Conservation (phyloP, 257 asterid species). For the Salvia rosmarinus region DNA sequence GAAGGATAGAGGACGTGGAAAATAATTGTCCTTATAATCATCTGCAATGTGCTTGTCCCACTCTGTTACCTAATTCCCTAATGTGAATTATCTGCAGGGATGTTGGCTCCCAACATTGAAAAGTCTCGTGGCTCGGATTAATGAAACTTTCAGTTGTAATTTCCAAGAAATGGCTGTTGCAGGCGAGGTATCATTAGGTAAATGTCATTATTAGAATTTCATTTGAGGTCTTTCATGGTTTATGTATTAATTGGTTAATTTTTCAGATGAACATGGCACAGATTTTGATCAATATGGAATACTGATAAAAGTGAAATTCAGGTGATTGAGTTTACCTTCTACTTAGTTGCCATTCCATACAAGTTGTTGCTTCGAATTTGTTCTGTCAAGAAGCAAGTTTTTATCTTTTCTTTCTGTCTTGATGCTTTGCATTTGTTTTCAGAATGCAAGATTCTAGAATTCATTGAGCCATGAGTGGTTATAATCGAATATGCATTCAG, state of each 20-base stretch:
- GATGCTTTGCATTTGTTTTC: conserved; percentile 10
- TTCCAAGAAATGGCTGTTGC: conserved; percentile 99
- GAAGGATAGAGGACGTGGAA: background rate
- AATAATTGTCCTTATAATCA: conserved; percentile 13
- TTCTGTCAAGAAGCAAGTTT: conserved; percentile 8
- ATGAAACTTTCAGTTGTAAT: conserved; percentile 79
- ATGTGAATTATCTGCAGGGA: conserved; percentile 57
- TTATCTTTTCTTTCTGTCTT: background rate
- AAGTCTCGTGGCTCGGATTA: conserved; percentile 73
- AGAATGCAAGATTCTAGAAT: conserved; percentile 12
- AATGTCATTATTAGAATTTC: conserved; percentile 11
- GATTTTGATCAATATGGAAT: conserved; percentile 91
- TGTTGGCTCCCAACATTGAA: conserved; percentile 90
- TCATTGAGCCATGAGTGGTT: background rate
- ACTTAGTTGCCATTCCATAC: conserved; percentile 6
- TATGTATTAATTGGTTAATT: conserved; percentile 30
- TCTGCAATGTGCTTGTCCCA: conserved; percentile 20
- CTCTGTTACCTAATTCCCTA: conserved; percentile 19
- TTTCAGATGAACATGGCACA: conserved; percentile 79
- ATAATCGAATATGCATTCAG: conserved; percentile 8
- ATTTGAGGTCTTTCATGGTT: conserved; percentile 20
- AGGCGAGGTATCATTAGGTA: conserved; percentile 94
- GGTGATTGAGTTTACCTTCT: conserved; percentile 51
- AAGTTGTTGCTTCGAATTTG: background rate
- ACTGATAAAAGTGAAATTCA: conserved; percentile 92